Conservation (phyloP, 768 basidiomycete species). For the Trametes gibbosa region DNA sequence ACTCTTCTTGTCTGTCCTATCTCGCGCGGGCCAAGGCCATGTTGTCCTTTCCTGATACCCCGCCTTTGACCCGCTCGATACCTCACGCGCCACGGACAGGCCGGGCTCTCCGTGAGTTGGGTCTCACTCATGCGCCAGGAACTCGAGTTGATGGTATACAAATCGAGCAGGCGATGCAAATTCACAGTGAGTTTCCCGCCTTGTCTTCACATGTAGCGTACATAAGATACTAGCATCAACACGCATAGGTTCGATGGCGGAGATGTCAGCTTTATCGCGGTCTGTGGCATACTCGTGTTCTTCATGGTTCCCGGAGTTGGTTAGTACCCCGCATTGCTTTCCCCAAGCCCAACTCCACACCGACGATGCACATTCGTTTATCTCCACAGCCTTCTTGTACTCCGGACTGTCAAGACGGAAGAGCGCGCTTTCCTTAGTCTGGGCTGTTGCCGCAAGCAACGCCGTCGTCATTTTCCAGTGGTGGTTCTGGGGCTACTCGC, state of each 20-base stretch:
- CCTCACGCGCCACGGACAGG: not conserved
- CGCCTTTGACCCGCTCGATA: not conserved
- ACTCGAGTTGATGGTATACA: not conserved
- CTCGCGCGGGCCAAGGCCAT: not conserved
- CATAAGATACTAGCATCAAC: not conserved
- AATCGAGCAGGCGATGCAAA: constrained; percentile 3
- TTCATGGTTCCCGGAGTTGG: constrained; percentile 80
- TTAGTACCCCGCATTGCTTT: constrained; percentile 25
- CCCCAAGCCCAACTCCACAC: not conserved
- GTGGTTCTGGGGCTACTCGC: constrained; percentile 81
- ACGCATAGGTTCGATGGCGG: constrained; percentile 62
- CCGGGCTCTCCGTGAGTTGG: constrained; percentile 2
- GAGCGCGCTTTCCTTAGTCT: constrained; percentile 69
- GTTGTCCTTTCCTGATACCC: constrained; percentile 4
- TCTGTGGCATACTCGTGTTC: constrained; percentile 67
- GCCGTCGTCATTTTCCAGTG: constrained; percentile 78
- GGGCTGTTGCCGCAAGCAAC: constrained; percentile 71
- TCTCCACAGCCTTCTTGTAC: constrained; percentile 77
- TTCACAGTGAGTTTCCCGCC: constrained; percentile 11
- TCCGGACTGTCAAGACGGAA: constrained; percentile 72
- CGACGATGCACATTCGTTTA: too few species aligned
- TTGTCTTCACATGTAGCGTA: not conserved
- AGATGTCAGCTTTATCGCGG: constrained; percentile 67
- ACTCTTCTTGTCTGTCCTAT: not conserved
- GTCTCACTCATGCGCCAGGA: not conserved